These are phyloP conservation scores for Chaetomium globosum DNA, from an alignment of 2,329 filamentous ascomycete genomes.

Conservation along the genomic window DNA sequence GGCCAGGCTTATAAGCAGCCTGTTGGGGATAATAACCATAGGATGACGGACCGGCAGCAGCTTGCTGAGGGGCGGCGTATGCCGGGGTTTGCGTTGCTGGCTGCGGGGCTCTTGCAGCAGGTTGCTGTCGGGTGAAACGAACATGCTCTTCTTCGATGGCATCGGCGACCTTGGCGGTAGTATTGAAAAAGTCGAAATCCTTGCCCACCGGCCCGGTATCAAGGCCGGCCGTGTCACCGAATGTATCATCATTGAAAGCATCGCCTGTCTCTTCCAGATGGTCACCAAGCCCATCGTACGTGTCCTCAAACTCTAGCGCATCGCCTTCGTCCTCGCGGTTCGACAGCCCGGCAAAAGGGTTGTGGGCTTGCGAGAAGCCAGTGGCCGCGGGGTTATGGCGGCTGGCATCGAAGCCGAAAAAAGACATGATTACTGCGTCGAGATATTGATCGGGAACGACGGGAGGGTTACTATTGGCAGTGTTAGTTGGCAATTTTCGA, in stretches of 20 bases:
- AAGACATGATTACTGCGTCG: conserved; percentile 66
- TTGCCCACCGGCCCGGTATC: conserved; percentile 67
- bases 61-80: conserved; percentile 39
- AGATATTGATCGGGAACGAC: neutral
- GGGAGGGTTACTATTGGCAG: conserved; percentile 26
- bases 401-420: conserved; percentile 83
- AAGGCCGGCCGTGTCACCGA: conserved; percentile 57
- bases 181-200: conserved; percentile 96
- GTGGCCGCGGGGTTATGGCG: conserved; percentile 69
- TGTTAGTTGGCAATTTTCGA: neutral
- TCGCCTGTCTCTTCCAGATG: conserved; percentile 90
- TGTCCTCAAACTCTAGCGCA: conserved; percentile 84
- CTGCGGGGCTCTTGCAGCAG: conserved; percentile 53
- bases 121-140: conserved; percentile 75
- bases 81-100: conserved; percentile 36
- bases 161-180: conserved; percentile 82
- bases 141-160: conserved; percentile 90
- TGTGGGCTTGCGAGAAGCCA: conserved; percentile 79
- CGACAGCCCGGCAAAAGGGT: conserved; percentile 85
- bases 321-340: conserved; percentile 63
- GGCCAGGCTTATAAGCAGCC: conserved; percentile 58
- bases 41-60: conserved; percentile 42
- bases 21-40: conserved; percentile 48
- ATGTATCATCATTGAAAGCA: conserved; percentile 96
- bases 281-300: conserved; percentile 91